Base-by-base conservation (phyloP, 208 protist genomes). In the Leishmania mexicana region DNA sequence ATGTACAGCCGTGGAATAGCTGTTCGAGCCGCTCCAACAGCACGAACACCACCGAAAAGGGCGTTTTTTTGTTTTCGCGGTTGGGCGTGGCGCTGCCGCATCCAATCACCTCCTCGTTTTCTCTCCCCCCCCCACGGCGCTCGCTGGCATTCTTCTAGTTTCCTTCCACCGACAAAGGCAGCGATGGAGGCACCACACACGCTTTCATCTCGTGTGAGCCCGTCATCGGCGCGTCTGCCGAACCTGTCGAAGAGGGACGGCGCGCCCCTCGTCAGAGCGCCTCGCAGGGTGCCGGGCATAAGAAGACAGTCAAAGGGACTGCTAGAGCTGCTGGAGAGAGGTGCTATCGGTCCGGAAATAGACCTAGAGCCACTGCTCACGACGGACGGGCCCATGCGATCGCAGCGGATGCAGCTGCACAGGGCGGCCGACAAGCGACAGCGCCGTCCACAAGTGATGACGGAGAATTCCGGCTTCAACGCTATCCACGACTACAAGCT, bases 281-380 rank as follows among this genome's bases (percentile, higher is more conserved):
- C 75, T 74, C 60, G 78, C 42, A 40, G 76, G 21, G 17, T 49
- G 11, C 51, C 70, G 4, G 45, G 58, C 53, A 57, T 38, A 17
- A 6, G 53, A 13, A 6, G 31, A n/a, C 70, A 47, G 1, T 68
- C 76, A 15, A 64, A 35, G 60, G 87, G 91, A 19, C 76, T 94
- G 31, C 64, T 91, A 2, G 74, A 85, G 3, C 82, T 96, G 49
- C 19, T 93, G 8, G 93, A 96, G 60, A 77, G 79, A 7, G 87
- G 92, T 28, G 65, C 71, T 45, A 60, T 95, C 6, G 84, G 88
- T 28, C 79, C 81, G 5, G 83, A 91, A 68, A 79, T 77, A 0
- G 94, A 97, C 51, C 75, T 96, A 19, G 93, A 97, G 85, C 83
- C 73, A 21, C 71, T 89, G 54, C 88, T 97, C 28, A 92, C 89